Evolutionary conservation across 2,329 filamentous ascomycete genomes (phyloP).

Genomic region (Aciculosporium take): DNA sequence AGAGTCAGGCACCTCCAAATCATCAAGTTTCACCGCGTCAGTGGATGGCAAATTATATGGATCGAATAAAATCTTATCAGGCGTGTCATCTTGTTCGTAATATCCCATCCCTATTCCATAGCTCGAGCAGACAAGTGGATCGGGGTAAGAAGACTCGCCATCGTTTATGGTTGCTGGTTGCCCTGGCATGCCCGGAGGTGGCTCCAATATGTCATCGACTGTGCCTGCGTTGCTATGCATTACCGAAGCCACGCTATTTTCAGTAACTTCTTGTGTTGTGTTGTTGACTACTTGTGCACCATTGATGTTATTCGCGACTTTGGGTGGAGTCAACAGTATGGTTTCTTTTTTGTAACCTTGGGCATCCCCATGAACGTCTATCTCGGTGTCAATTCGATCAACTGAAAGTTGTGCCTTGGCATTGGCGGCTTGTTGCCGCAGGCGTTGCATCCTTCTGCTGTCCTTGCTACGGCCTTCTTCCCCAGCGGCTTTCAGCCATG

Average conservation of each 20-base stretch:
- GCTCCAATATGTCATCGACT: neutral
- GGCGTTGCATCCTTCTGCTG: slow-evolving; percentile 40
- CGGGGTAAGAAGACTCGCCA: slow-evolving; percentile 28
- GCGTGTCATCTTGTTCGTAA: slow-evolving; percentile 43
- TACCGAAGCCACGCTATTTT: neutral
- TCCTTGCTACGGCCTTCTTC: slow-evolving; percentile 44
- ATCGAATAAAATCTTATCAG: slow-evolving; percentile 45
- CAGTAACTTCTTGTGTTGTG: neutral
- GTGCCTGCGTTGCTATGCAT: neutral
- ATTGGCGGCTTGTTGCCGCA: slow-evolving; percentile 41
- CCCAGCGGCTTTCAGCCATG: slow-evolving; percentile 55
- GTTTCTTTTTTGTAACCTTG: slow-evolving; percentile 2
- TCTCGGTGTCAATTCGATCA: slow-evolving; percentile 14
- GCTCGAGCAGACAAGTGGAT: slow-evolving; percentile 31
- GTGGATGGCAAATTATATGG: slow-evolving; percentile 39
- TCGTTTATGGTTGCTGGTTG: slow-evolving; percentile 7
- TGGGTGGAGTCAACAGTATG: neutral
- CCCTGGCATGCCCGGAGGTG: neutral
- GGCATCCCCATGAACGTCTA: slow-evolving; percentile 9
- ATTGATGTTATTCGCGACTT: neutral
- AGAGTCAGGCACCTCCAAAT: slow-evolving; percentile 37
- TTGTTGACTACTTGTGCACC: neutral
- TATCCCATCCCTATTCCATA: slow-evolving; percentile 45
- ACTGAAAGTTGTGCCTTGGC: slow-evolving; percentile 38
- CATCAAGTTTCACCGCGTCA: slow-evolving; percentile 26